Conservation (phyloP, 768 basidiomycete genomes). For the Fomitopsis pulvina region DNA sequence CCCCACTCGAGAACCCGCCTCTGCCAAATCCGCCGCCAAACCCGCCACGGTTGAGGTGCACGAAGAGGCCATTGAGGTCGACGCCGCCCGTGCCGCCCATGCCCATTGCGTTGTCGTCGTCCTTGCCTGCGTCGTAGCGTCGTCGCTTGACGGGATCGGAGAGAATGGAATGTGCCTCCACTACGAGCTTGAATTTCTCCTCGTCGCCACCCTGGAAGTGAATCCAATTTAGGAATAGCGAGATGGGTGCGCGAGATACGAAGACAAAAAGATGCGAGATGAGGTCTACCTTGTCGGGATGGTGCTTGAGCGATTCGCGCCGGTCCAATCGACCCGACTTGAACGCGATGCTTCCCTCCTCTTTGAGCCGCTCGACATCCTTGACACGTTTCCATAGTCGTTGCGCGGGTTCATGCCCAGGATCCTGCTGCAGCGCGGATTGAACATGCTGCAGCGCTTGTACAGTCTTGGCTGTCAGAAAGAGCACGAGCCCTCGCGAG, state of each 20-base stretch:
- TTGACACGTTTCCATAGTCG: slow-evolving; percentile 72
- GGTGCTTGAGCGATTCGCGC: slow-evolving; percentile 77
- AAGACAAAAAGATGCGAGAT: slow-evolving; percentile 2
- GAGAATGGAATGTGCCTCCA: slow-evolving; percentile 75
- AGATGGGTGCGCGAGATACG: slow-evolving; percentile 3
- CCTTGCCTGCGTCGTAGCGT: slow-evolving; percentile 78
- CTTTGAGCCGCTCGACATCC: slow-evolving; percentile 77
- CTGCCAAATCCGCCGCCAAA: slow-evolving; percentile 2
- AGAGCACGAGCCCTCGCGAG: slow-evolving; percentile 73
- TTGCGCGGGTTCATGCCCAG: slow-evolving; percentile 64
- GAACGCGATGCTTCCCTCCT: slow-evolving; percentile 78
- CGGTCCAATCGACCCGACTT: slow-evolving; percentile 59
- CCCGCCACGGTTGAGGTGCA: slow-evolving; percentile 44
- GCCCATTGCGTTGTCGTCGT: slow-evolving; percentile 58
- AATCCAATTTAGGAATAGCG: no score
- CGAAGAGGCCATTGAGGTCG: slow-evolving; percentile 59
- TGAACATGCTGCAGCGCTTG: slow-evolving; percentile 66
- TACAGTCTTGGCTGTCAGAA: slow-evolving; percentile 63
- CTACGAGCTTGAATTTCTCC: slow-evolving; percentile 91
- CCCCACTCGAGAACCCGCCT: not conserved
- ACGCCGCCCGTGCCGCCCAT: slow-evolving; percentile 37
- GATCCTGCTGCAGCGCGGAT: slow-evolving; percentile 72
- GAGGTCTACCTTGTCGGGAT: slow-evolving; percentile 81
- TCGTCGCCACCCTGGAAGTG: slow-evolving; percentile 76
- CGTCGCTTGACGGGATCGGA: slow-evolving; percentile 68